These are phyloP conservation scores for Trichoderma sp. DNA, from an alignment of 2,329 filamentous ascomycete genomes.

Conservation along the genomic window DNA sequence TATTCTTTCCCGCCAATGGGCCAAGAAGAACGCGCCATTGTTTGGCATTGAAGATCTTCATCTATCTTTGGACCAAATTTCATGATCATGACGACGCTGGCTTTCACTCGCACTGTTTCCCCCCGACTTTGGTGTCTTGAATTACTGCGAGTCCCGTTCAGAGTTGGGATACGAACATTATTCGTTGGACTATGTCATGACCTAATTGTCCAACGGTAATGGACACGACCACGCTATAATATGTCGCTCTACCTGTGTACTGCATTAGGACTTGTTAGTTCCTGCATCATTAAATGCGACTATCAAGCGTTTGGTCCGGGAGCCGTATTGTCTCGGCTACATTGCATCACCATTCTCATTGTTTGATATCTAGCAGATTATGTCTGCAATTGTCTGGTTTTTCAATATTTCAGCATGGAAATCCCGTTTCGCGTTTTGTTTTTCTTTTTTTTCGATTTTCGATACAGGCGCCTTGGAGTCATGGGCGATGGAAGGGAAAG, in stretches of 20 bases:
- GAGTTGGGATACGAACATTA: constrained; percentile 29
- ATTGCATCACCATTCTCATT: constrained; percentile 31
- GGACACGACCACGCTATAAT: constrained; percentile 31
- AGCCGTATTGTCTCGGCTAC: constrained; percentile 16
- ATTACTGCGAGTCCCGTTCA: constrained; percentile 22
- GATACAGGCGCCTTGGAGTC: constrained; percentile 42
- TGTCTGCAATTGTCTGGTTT: constrained; percentile 31
- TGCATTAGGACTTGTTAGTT: constrained; percentile 18
- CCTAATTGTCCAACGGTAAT: constrained; percentile 33
- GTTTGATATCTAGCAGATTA: constrained; percentile 27
- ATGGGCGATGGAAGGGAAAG: constrained; percentile 34
- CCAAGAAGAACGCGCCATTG: constrained; percentile 68
- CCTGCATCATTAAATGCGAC: constrained; percentile 27
- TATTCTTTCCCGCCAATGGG: constrained; percentile 88
- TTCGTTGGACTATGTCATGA: constrained; percentile 31
- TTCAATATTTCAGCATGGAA: constrained; percentile 34
- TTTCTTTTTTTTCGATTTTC: constrained; percentile 27
- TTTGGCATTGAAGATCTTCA: constrained; percentile 54
- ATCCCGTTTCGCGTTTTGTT: constrained; percentile 33
- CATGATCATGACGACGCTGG: constrained; percentile 27
- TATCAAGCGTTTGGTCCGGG: constrained; percentile 23
- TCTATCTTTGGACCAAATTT: constrained; percentile 48
- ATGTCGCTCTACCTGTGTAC: constrained; percentile 15
- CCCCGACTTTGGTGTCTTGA: neutral
- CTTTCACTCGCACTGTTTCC: constrained; percentile 4